Percentiles rank a stretch among this genome's conserved stretches.
Conservation (phyloP, 352 stramenopile genomes). For the Pythium angustatum region DNA sequence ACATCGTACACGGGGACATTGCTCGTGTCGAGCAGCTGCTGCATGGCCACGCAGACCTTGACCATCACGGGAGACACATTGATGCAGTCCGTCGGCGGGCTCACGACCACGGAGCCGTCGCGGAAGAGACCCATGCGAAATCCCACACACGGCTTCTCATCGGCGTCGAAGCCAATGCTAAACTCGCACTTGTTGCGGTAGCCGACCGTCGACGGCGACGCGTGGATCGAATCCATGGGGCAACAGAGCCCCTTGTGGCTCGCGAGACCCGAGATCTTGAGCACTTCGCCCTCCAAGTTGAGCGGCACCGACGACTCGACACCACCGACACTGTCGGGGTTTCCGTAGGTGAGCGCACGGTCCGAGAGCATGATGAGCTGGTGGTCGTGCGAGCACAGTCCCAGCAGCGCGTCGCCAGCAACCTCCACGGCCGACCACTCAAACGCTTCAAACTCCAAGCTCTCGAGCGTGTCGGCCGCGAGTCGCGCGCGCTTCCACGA, state of each 20-base stretch:
- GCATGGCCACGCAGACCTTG: conserved; percentile 63
- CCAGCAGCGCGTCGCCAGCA: conserved; percentile 28
- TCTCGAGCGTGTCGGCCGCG: conserved; percentile 47
- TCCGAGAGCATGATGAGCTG: conserved; percentile 64
- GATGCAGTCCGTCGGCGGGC: conserved; percentile 63
- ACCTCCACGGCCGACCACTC: conserved; percentile 36
- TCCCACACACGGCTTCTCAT: conserved; percentile 78
- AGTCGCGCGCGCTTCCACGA: conserved; percentile 61
- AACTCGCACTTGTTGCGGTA: conserved; percentile 99
- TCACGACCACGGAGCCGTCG: conserved; percentile 72
- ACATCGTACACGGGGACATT: conserved; percentile 74
- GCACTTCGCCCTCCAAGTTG: conserved; percentile 9
- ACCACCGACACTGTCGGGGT: conserved; percentile 32
- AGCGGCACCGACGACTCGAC: conserved; percentile 42
- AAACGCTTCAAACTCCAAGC: conserved; percentile 55
- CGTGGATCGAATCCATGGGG: conserved; percentile 83
- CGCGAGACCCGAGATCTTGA: conserved; percentile 57
- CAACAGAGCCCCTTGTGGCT: conserved; percentile 86
- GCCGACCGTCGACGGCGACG: conserved; percentile 80
- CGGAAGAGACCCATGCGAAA: conserved; percentile 88
- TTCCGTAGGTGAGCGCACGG: conserved; percentile 45
- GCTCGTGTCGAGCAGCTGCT: conserved; percentile 57
- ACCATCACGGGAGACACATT: conserved; percentile 87
- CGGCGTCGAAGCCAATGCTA: conserved; percentile 88
- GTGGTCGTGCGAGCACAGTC: conserved; percentile 78